Conservation (phyloP, 2,329 filamentous ascomycete genomes). For the Drechslera avenae region DNA sequence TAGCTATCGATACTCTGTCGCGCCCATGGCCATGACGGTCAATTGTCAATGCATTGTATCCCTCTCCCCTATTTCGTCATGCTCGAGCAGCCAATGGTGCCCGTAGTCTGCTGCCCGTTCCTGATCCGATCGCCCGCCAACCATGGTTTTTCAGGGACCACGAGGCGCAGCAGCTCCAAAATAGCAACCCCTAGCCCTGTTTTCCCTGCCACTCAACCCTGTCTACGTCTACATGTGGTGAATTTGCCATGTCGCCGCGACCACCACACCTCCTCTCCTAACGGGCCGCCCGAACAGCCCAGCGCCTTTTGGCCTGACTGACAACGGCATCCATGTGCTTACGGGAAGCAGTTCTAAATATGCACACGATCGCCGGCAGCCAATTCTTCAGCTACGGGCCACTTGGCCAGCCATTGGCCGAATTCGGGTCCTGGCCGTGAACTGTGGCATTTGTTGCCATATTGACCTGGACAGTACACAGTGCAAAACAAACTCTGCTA, state of each 20-base stretch:
- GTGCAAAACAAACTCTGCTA: conserved; percentile 1
- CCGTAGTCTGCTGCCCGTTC: conserved; percentile 26
- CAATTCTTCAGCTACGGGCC: too few relatives aligned
- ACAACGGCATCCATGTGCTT: not conserved
- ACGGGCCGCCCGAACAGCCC: conserved; percentile 5
- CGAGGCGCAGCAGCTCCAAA: conserved; percentile 42
- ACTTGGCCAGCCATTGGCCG: too few relatives aligned
- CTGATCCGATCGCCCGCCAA: conserved; percentile 44
- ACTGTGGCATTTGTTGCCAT: too few relatives aligned
- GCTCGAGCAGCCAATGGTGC: conserved; percentile 25
- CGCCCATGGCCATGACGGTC: conserved; percentile 15
- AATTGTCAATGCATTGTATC: conserved; percentile 41
- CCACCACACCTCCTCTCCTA: conserved; percentile 17
- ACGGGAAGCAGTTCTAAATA: conserved; percentile 3
- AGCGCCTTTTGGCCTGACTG: not conserved
- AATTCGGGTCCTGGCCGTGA: too few relatives aligned
- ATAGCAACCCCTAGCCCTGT: conserved; percentile 39
- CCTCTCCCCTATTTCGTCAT: conserved; percentile 18
- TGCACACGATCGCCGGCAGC: too few relatives aligned
- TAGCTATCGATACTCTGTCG: conserved; percentile 11
- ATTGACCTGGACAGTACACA: too few relatives aligned
- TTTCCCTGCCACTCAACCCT: conserved; percentile 16
- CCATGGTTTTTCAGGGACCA: conserved; percentile 28
- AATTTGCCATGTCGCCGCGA: conserved; percentile 16
- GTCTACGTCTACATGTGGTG: conserved; percentile 18